Evolutionary conservation across 257 asterid genomes (phyloP).

Genomic region (Misopates orontium): DNA sequence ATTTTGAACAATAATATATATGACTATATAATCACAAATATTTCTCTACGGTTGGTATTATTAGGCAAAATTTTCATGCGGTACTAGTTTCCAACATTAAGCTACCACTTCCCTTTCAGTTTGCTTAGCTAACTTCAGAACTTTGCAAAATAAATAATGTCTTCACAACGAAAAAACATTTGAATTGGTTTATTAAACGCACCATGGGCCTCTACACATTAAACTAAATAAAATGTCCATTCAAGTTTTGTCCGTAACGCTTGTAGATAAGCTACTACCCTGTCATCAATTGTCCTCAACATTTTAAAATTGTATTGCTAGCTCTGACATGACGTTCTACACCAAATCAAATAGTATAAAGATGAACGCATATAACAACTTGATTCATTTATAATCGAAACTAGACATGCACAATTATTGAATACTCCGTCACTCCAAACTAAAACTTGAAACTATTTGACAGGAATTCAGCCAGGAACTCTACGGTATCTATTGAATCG

Average conservation of each 20-base stretch:
- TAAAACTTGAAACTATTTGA: neutral
- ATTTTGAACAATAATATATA: no score
- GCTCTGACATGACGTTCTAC: slow-evolving; percentile 16
- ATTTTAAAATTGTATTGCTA: neutral
- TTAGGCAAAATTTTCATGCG: no score
- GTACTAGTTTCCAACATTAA: no score
- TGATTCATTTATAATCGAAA: neutral
- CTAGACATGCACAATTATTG: neutral
- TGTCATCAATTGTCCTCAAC: neutral
- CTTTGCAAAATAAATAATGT: neutral
- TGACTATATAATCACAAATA: no score
- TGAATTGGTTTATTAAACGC: neutral
- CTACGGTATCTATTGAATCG: neutral
- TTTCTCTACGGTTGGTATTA: no score
- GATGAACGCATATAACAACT: neutral
- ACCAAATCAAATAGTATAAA: neutral
- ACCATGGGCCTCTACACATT: slow-evolving; percentile 3
- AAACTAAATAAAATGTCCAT: slow-evolving; percentile 1
- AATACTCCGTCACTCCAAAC: neutral
- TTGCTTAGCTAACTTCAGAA: neutral
- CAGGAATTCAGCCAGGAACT: neutral
- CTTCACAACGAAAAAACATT: neutral
- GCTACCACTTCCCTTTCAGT: neutral
- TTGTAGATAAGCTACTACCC: slow-evolving; percentile 29
- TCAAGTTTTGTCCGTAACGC: neutral